Evolutionary conservation across 1,284 basidiomycete species (phyloP), one percentile per base, ranked within the genome.

Genomic region (Erythrobasidium hasegawianum): DNA sequence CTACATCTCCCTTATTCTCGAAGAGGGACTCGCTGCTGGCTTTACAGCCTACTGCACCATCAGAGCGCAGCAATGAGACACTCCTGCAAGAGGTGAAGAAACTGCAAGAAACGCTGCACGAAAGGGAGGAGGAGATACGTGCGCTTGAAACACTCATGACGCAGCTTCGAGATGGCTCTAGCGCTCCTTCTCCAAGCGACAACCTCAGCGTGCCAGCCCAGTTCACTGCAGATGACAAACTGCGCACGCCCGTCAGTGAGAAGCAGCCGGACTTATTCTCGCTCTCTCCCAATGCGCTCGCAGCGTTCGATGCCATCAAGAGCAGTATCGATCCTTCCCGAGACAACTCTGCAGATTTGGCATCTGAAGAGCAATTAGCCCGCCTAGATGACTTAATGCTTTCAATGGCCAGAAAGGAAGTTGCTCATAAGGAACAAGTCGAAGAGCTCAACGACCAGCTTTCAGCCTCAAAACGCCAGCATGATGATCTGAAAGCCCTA

Each of bases 341-440:
- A 27, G 39, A 38, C 9, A 18, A 5, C 18, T 18, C 55, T 24
- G 53, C 41, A 18, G 68, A 67, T 43, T 55, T 62, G 5, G 11
- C 50, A n/a, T 47, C 70, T 22, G 73, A 71, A 10, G 57, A 72
- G 43, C 68, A 72, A 16, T 75, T 82, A 2, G 86, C 85, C 69
- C 82, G 87, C 62, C 79, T 92, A 59, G 90, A 92, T 71, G 89
- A 92, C 72, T 82, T 93, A 5, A 91, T 93, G 90, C 79, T 86
- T 67, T 89, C 92, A 1, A 95, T 96, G 92, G 91, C 91, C 1
- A 87, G 90, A 79, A 95, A 95, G 76, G 91, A 96, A 77, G 88
- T 88, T 1, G 81, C 84, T 55, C 90, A 95, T 76, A 84, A 84
- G 22, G 89, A 93, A 73, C 75, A 81, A 26, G 85, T 92, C 14